Conservation (phyloP, 2,329 filamentous ascomycete species). For the Colletotrichum horii region DNA sequence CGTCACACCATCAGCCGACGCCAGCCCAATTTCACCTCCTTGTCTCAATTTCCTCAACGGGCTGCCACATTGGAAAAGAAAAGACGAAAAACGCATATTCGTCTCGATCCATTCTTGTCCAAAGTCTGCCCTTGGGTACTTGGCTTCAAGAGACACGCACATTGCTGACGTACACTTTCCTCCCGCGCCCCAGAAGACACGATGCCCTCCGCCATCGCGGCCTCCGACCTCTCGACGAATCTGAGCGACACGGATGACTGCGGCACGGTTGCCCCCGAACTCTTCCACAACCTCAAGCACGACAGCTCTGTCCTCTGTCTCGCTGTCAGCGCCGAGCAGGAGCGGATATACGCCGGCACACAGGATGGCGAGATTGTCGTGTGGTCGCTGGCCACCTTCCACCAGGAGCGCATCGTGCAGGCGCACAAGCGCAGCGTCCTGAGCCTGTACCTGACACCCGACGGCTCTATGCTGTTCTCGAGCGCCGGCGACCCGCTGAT, state of each 20-base stretch:
- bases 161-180: background rate
- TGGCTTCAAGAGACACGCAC: background rate
- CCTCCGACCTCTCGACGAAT: conserved; percentile 22
- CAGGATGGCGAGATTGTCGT: conserved; percentile 92
- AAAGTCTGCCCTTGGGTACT: background rate
- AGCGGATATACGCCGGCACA: conserved; percentile 88
- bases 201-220: conserved; percentile 18
- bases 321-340: conserved; percentile 76
- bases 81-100: background rate
- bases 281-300: conserved; percentile 78
- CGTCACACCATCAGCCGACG: background rate
- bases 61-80: background rate
- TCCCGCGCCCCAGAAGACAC: conserved; percentile 12
- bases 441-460: conserved; percentile 78
- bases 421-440: conserved; percentile 93
- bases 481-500: conserved; percentile 93
- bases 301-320: conserved; percentile 83
- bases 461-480: conserved; percentile 82
- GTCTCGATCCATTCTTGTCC: background rate
- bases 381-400: conserved; percentile 89
- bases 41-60: background rate
- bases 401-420: conserved; percentile 78
- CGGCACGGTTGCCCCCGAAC: conserved; percentile 54
- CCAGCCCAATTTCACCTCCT: background rate
- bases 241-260: conserved; percentile 26